Percentiles rank a stretch among this genome's conserved stretches.
These are phyloP conservation scores for Chlamydomonas urium DNA, from an alignment of 139 green algal species.

Conservation along the genomic window DNA sequence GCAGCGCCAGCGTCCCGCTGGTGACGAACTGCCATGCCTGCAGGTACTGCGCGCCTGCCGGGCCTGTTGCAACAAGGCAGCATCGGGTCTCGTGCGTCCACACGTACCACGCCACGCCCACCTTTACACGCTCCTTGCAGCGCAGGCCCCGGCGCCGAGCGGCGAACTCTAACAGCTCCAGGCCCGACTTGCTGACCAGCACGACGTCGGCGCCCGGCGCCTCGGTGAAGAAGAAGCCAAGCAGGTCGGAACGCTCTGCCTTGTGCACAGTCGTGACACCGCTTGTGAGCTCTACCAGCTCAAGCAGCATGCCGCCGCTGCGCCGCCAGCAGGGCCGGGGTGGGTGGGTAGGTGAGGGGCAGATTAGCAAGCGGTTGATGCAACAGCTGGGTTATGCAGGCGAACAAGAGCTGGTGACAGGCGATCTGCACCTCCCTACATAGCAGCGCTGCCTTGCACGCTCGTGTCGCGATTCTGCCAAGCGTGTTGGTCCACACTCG, in stretches of 20 bases:
- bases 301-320: slow-evolving; percentile 4
- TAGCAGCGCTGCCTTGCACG: too few species aligned
- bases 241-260: slow-evolving; percentile 14
- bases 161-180: slow-evolving; percentile 20
- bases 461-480: too few species aligned
- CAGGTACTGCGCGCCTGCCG: background rate
- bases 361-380: too few species aligned
- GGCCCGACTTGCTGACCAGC: slow-evolving; percentile 30
- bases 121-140: background rate
- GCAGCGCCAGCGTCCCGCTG: slow-evolving; percentile 42
- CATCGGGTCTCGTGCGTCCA: slow-evolving; percentile 62
- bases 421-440: too few species aligned
- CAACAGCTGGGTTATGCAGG: too few species aligned
- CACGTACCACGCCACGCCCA: background rate
- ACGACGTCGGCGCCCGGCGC: slow-evolving; percentile 41
- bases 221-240: slow-evolving; percentile 56
- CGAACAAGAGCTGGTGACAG: too few species aligned
- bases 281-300: slow-evolving; percentile 22
- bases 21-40: slow-evolving; percentile 48
- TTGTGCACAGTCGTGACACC: slow-evolving; percentile 9
- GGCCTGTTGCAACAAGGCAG: slow-evolving; percentile 40
- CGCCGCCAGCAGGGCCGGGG: too few species aligned
- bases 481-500: too few species aligned
- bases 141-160: background rate
- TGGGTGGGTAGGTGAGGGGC: too few species aligned